These are phyloP conservation scores for Penicillium sp. DNA, from an alignment of 2,329 filamentous ascomycete genomes.

Conservation along the genomic window DNA sequence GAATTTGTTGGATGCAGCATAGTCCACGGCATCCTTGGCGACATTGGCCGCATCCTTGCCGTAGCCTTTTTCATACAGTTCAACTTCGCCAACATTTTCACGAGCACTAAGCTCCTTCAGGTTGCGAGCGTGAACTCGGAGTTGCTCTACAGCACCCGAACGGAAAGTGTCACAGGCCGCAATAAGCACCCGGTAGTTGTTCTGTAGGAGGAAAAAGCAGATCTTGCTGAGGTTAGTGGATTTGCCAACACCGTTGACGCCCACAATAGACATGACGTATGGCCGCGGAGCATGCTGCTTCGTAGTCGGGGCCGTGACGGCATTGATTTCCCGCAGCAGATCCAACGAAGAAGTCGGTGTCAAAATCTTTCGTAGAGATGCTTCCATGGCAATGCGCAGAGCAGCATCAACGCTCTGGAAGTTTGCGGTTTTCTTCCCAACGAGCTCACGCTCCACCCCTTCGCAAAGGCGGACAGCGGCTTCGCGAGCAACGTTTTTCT, in stretches of 20 bases:
- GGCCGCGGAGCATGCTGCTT: slow-evolving; percentile 65
- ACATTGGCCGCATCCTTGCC: slow-evolving; percentile 96
- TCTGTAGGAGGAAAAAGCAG: slow-evolving; percentile 94
- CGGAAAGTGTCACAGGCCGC: slow-evolving; percentile 96
- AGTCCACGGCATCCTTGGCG: slow-evolving; percentile 84
- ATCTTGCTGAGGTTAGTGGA: slow-evolving; percentile 97
- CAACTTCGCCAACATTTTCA: slow-evolving; percentile 73
- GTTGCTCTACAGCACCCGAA: slow-evolving; percentile 92
- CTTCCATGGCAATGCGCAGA: slow-evolving; percentile 81
- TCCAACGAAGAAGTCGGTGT: slow-evolving; percentile 93
- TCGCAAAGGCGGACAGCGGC: slow-evolving; percentile 86
- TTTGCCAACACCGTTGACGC: slow-evolving; percentile 97
- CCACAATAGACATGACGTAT: slow-evolving; percentile 96
- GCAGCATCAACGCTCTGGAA: slow-evolving; percentile 85
- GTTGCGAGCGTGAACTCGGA: slow-evolving; percentile 91
- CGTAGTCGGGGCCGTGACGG: slow-evolving; percentile 61
- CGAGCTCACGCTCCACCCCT: slow-evolving; percentile 80
- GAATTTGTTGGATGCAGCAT: slow-evolving; percentile 67
- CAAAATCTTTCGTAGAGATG: slow-evolving; percentile 87
- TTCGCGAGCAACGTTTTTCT: slow-evolving; percentile 94
- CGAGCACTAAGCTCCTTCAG: slow-evolving; percentile 79
- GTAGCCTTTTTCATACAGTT: slow-evolving; percentile 94
- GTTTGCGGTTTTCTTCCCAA: slow-evolving; percentile 83
- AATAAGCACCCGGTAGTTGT: slow-evolving; percentile 91
- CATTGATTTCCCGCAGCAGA: slow-evolving; percentile 85